Percentiles rank a stretch among this genome's conserved stretches.
phyloP scores from a whole-genome alignment of 495 filamentous ascomycete genomes.

The Neurospora sp. region DNA sequence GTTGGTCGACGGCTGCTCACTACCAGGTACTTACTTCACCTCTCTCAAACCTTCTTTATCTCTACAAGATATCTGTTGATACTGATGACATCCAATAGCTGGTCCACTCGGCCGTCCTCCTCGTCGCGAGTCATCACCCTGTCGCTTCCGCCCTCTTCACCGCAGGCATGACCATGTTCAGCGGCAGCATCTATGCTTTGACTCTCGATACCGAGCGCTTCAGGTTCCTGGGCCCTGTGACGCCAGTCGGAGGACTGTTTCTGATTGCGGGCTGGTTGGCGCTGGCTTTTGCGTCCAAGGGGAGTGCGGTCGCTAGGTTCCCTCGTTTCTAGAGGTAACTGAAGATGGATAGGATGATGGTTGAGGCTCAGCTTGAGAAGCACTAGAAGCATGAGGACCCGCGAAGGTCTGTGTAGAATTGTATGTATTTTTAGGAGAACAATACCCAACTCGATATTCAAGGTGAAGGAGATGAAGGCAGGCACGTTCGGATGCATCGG shows the following conservation, averaged over 20 bases:
- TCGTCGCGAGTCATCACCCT: constrained; percentile 34
- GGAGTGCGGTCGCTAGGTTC: not conserved
- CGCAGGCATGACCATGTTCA: constrained; percentile 47
- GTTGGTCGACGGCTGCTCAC: constrained; percentile 49
- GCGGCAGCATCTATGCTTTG: constrained; percentile 49
- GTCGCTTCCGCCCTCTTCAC: constrained; percentile 30
- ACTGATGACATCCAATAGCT: constrained; percentile 30
- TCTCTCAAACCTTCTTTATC: no score
- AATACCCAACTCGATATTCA: not conserved
- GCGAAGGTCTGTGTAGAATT: not conserved
- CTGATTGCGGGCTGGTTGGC: constrained; percentile 46
- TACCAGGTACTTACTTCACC: constrained; percentile 40
- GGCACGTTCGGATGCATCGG: not conserved
- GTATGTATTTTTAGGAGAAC: not conserved
- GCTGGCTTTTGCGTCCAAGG: constrained; percentile 13
- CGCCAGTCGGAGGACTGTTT: constrained; percentile 49
- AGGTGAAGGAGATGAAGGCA: not conserved
- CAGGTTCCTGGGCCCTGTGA: constrained; percentile 46
- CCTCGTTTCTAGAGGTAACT: not conserved
- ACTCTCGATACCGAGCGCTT: constrained; percentile 46
- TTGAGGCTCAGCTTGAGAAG: not conserved
- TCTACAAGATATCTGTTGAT: no score
- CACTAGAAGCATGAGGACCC: not conserved
- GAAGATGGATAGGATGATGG: not conserved
- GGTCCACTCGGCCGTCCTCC: constrained; percentile 46